phyloP scores from a whole-genome alignment of 2,329 filamentous ascomycete species.

The Xylariales sp. region DNA sequence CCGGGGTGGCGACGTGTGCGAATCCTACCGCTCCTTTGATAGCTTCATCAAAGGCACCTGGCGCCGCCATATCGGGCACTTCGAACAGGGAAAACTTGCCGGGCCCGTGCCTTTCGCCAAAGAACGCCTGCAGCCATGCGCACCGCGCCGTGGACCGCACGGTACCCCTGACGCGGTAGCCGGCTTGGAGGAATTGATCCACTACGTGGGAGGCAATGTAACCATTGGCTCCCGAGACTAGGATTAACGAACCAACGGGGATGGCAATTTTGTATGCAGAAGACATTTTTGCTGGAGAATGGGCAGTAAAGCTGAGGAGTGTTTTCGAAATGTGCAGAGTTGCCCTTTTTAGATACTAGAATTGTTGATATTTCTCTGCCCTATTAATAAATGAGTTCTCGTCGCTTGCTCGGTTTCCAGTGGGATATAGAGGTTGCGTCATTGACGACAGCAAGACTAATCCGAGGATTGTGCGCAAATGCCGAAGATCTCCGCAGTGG shows the following conservation, averaged over 20 bases:
- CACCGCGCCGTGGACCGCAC: constrained; percentile 2
- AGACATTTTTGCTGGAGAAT: no score
- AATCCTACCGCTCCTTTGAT: constrained; percentile 14
- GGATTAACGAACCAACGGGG: constrained; percentile 1
- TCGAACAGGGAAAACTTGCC: constrained; percentile 3
- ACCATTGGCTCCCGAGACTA: constrained; percentile 29
- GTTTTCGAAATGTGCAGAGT: no score
- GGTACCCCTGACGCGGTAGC: constrained; percentile 35
- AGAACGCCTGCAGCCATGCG: constrained; percentile 4
- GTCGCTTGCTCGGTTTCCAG: no score
- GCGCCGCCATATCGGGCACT: constrained; percentile 1
- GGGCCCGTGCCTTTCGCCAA: constrained; percentile 1
- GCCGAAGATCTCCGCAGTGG: no score
- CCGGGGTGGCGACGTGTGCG: constrained; percentile 19
- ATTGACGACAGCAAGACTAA: no score
- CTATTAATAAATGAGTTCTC: no score
- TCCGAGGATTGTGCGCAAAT: no score
- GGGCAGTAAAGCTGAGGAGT: no score
- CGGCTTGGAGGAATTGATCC: constrained; percentile 30
- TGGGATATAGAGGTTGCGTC: no score
- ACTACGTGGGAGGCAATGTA: constrained; percentile 35
- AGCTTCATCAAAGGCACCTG: constrained; percentile 1
- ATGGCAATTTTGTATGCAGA: no score
- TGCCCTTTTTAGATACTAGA: no score
- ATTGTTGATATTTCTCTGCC: no score